Conservation (phyloP, 371 early-diverging fungal genomes). For the Mortierella sp. region DNA sequence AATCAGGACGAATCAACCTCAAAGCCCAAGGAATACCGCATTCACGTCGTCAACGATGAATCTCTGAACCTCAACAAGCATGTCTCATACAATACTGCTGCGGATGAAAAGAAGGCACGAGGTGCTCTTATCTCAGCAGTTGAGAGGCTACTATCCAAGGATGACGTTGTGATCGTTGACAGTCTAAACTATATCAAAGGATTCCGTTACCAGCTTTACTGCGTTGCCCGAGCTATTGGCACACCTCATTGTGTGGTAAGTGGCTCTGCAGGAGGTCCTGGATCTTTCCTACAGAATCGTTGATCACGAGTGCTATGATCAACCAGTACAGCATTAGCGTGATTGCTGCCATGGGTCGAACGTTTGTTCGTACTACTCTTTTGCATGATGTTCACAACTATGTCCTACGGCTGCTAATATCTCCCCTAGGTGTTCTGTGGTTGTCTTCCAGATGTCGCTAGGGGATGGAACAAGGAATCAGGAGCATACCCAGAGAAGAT, state of each 20-base stretch:
- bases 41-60: slow-evolving; percentile 86
- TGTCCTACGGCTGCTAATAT: too few species aligned
- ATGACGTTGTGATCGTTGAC: slow-evolving; percentile 92
- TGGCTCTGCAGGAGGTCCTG: not conserved
- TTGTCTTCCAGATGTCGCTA: slow-evolving; percentile 69
- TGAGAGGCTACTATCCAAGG: slow-evolving; percentile 82
- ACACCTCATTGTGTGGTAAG: slow-evolving; percentile 91
- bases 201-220: slow-evolving; percentile 95
- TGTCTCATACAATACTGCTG: slow-evolving; percentile 55
- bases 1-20: slow-evolving; percentile 52
- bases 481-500: slow-evolving; percentile 58
- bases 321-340: too few species aligned
- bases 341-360: too few species aligned
- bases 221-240: slow-evolving; percentile 86
- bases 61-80: slow-evolving; percentile 62
- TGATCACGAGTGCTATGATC: too few species aligned
- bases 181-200: slow-evolving; percentile 98
- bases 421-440: slow-evolving; percentile 73
- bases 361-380: too few species aligned
- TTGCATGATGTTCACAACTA: not conserved
- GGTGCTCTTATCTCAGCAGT: slow-evolving; percentile 90
- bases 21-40: slow-evolving; percentile 56
- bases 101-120: slow-evolving; percentile 93
- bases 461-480: slow-evolving; percentile 69
- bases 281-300: too few species aligned